A percentile compares a stretch with the other conserved stretches of the same genome.
Conservation (phyloP, 495 filamentous ascomycete genomes). For the Aspergillus nanangensis region DNA sequence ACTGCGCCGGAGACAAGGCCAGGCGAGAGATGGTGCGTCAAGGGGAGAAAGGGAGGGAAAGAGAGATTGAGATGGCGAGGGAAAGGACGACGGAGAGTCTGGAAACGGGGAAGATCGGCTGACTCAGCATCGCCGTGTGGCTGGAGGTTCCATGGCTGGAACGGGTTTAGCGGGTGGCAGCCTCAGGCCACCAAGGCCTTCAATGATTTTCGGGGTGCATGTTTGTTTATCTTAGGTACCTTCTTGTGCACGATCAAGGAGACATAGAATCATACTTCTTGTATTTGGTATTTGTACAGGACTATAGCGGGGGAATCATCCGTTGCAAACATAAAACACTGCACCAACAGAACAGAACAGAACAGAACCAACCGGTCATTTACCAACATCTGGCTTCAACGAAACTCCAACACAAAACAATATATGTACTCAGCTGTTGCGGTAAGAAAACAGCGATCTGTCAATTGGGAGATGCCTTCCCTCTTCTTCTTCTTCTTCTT, state of each 20-base stretch:
- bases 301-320: constrained; percentile 21
- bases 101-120: constrained; percentile 1
- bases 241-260: too few relatives aligned
- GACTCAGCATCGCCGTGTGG: constrained; percentile 2
- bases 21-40: background rate
- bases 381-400: background rate
- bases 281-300: constrained; percentile 18
- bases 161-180: background rate
- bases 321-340: constrained; percentile 4
- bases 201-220: too few relatives aligned
- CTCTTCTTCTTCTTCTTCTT: too few relatives aligned
- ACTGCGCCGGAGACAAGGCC: constrained; percentile 7
- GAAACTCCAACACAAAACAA: background rate
- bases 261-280: constrained; percentile 3
- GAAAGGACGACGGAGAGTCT: constrained; percentile 1
- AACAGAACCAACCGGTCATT: background rate
- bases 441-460: too few relatives aligned
- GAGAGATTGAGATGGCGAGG: constrained; percentile 10
- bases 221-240: too few relatives aligned
- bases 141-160: too few relatives aligned
- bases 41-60: constrained; percentile 8
- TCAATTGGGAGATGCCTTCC: too few relatives aligned
- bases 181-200: too few relatives aligned
- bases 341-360: constrained; percentile 5
- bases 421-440: too few relatives aligned